Evolutionary conservation across 73 alveolate genomes (phyloP), one percentile per base, ranked within the genome.

Genomic region (Blepharisma stoltei): DNA sequence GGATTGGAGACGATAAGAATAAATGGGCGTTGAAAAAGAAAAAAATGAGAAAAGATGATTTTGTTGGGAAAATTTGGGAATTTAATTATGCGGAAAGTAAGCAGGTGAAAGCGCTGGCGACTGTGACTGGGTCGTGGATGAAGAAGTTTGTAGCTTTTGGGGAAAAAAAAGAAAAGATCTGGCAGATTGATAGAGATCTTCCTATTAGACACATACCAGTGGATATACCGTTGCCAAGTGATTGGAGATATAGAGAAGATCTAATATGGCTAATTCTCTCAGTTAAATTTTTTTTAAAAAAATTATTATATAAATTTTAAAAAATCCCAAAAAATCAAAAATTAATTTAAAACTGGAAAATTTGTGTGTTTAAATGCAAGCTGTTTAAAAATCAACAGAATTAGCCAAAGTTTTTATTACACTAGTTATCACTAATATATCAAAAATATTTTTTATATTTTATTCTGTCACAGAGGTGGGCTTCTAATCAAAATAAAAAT

Each of bases 201-300:
- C 93, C 93, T 8, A 73, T 78, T 7, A 81, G 71, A 23, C 70
- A 69, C 14, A 55, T 82, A 43, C 92, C 93, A 20, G 70, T 77
- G 9, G 85, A 54, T 60, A 54, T 77, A 55, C 95, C 95, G 25
- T 81, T 92, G 9, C 99, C 99, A 0, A 87, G 97, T 25, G 99
- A 96, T 83, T 87, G 97, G 70, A 81, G 98, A 81, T 96, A 65
- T 84, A 90, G 99, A 83, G 98, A 95, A 71, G 99, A 96, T 78
- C 85, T 96, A 55, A 82, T 93, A 6, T 93, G 96, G 95, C 76
- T 93, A 14, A 68, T 77, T 37, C n/a, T n/a, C n/a, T n/a, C n/a
- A n/a, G n/a, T n/a, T n/a, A n/a, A n/a, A n/a, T n/a, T n/a, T n/a
- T n/a, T n/a, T n/a, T n/a, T 80, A 81, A 47, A 66, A 81, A 54